Base-by-base conservation (phyloP, 176 grass and related monocot species). In the Cocos nucifera region DNA sequence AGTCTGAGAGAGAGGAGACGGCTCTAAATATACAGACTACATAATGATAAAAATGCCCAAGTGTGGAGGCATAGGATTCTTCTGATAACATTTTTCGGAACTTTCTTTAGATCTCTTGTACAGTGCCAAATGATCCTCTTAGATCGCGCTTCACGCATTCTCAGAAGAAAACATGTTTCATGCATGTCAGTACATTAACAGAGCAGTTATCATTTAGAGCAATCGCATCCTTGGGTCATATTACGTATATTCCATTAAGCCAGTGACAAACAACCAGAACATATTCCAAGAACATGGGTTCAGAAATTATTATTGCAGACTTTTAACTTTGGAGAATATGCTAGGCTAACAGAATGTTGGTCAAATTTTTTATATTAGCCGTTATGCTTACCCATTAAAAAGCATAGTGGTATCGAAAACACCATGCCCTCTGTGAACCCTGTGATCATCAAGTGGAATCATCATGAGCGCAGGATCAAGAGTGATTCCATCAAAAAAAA, bases 321-420 rank as follows among this genome's bases (percentile, higher is more conserved):
- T 23, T 23, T 35, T 12, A 9, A 44, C 35, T 44, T 35, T 44
- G 35, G 9, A 44, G 35, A 44, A 44, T 44, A 14, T 44, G 35
- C 35, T 44, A 44, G 9, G 12, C 10, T 44, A 44, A 12, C 0
- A 14, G 2, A 9, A 44, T 44, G 9, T 44, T 9, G 35, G 10
- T 44, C 8, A 44, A 44, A 1, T 44, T 44, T 9, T 44, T 44
- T 44, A 12, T 3, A 12, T 44, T 14, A 30, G 35, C 35, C 2
- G 35, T 44, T 14, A 14, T 3, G 6, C 35, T 44, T 83, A 83
- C 80, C 80, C 87, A 69, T 91, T 80, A 5, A 97, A 67, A 62
- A 90, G 50, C 87, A 86, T 86, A 51, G 92, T 87, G 15, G 92
- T 97, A 82, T 97, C 87, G 63, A 97, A 97, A 53, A 97, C 87